Evolutionary conservation across 2,329 filamentous ascomycete species (phyloP), one percentile per base, ranked within the genome.

Genomic region (Penicillium nordicum): DNA sequence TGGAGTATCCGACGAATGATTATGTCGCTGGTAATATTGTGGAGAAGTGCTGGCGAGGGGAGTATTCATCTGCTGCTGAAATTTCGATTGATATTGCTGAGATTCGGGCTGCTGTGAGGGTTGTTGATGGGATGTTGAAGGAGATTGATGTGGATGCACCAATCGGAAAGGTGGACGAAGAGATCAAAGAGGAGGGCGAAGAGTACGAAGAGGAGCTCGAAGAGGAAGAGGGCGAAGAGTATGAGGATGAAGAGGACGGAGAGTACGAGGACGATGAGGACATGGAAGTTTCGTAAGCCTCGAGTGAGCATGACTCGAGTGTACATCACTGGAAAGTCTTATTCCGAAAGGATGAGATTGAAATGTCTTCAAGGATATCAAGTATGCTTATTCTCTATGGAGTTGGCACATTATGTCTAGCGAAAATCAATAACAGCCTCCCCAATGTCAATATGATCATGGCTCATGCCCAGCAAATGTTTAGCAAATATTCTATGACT

Each of bases 11-110:
- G 0, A 45, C 27, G 0, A 46, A 59, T 40, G 25, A 50, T 6
- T 62, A 63, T 38, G n/a, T 34, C 36, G 63, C 55, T 34, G 47
- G 14, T 40, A 5, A 44, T 10, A 59, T 65, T 16, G 62, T 57
- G 30, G 48, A 59, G 21, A 63, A 50, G 42, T 63, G 61, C 25
- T 63, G 63, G 63, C 53, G 37, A 21, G 53, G 60, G 18, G 11
- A 42, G 29, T 65, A 63, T 37, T 32, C 48, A 2, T 58, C 51
- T 27, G 59, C 57, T 21, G 34, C 27, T n/a, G 55, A 62, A 14
- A 11, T 64, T 30, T 29, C 45, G 14, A 25, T 3, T 29, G 58
- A 59, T 42, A 37, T 58, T 21, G 44, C 25, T 34, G 34, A 11
- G 18, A 41, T 56, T 30, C 50, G 50, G 37, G 11, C 37, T n/a